Conservation (phyloP, 192 early-diverging fungal species). For the Backusella morwellensis region DNA sequence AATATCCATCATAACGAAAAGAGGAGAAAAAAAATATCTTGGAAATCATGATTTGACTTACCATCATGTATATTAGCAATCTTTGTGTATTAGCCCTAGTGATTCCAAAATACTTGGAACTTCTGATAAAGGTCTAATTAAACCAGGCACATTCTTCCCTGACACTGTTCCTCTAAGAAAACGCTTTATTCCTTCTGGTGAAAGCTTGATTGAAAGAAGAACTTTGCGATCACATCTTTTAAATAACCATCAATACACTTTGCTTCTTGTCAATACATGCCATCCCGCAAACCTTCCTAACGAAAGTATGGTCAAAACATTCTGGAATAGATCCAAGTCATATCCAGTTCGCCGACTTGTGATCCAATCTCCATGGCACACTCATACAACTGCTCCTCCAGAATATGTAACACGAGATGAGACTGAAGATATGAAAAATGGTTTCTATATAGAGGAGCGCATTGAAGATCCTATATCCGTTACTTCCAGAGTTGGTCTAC, state of each 20-base stretch:
- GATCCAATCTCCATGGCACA: constrained; percentile 8
- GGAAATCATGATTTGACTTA: background rate
- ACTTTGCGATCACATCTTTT: background rate
- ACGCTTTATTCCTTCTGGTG: background rate
- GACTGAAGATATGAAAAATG: background rate
- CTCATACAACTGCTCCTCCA: background rate
- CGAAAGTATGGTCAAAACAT: background rate
- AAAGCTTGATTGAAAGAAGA: background rate
- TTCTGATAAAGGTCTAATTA: background rate
- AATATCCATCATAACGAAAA: background rate
- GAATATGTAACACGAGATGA: background rate
- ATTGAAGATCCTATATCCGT: background rate
- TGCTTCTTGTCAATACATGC: background rate
- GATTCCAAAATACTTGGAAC: constrained; percentile 4
- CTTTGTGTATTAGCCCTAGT: background rate
- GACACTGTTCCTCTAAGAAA: constrained; percentile 1
- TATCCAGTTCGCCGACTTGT: constrained; percentile 6
- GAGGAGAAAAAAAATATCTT: background rate
- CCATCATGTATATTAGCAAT: background rate
- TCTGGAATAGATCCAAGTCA: background rate
- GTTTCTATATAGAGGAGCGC: background rate
- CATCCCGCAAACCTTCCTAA: background rate
- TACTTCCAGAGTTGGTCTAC: constrained; percentile 1
- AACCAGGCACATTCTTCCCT: background rate
- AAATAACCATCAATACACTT: background rate